phyloP scores from a whole-genome alignment of 2,329 filamentous ascomycete genomes.

The Sporothrix mexicana region DNA sequence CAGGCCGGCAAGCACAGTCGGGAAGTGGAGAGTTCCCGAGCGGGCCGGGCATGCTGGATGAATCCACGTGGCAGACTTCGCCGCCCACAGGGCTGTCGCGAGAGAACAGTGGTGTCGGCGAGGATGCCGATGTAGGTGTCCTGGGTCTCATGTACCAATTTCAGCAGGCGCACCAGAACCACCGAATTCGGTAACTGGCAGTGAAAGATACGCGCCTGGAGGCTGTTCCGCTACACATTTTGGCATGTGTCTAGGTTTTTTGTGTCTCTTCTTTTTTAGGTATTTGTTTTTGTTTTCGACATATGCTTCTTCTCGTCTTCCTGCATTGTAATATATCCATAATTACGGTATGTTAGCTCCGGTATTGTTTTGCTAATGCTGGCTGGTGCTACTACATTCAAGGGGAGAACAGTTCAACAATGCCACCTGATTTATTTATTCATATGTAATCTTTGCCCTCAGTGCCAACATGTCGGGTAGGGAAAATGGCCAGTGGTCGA shows the following conservation, averaged over 20 bases:
- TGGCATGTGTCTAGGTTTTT: background rate
- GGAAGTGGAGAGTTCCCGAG: conserved; percentile 61
- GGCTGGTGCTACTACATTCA: background rate
- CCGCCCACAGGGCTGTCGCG: conserved; percentile 58
- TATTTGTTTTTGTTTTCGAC: background rate
- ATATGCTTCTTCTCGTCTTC: background rate
- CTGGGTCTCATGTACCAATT: conserved; percentile 65
- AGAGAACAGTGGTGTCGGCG: conserved; percentile 56
- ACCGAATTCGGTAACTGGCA: conserved; percentile 42
- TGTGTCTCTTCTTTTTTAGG: background rate
- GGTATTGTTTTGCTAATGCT: background rate
- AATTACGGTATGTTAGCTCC: background rate
- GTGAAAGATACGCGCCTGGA: no score
- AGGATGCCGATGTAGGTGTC: conserved; percentile 60
- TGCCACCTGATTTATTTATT: background rate
- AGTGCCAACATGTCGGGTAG: no score
- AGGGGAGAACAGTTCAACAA: no score
- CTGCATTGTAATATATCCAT: background rate
- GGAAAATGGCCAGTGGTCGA: no score
- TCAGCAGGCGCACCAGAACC: conserved; percentile 61
- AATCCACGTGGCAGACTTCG: conserved; percentile 65
- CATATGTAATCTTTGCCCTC: background rate
- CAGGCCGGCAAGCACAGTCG: conserved; percentile 17
- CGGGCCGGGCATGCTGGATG: conserved; percentile 56
- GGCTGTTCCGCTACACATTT: no score